Conservation (phyloP, 768 basidiomycete genomes). For the Suillus subaureus region DNA sequence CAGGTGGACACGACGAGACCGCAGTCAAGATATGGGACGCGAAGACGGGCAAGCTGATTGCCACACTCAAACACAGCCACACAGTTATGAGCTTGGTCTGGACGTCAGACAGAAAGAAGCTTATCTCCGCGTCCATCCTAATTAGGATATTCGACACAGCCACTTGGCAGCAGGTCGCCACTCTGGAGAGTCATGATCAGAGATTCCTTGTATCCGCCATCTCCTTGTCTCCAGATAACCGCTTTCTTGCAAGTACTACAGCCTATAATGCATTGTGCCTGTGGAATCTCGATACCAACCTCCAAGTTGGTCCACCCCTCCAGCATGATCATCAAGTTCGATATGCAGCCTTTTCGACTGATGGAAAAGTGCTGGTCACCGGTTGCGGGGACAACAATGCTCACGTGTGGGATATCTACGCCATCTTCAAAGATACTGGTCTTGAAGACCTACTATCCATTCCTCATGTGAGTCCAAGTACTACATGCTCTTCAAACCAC, state of each 20-base stretch:
- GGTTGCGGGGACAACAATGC: background rate
- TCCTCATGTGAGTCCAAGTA: background rate
- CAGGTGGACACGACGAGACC: background rate
- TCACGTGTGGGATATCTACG: background rate
- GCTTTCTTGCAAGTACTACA: too few species aligned
- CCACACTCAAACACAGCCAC: background rate
- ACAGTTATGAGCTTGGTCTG: background rate
- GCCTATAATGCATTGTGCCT: too few species aligned
- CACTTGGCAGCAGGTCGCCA: too few species aligned
- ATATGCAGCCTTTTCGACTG: background rate
- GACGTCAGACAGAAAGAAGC: background rate
- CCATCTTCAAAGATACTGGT: background rate
- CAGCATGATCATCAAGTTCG: rapidly evolving
- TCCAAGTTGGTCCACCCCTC: background rate
- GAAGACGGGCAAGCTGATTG: background rate
- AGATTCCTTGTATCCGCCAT: too few species aligned
- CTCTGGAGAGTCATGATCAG: background rate
- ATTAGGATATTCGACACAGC: too few species aligned
- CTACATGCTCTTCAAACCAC: background rate
- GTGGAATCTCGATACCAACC: background rate
- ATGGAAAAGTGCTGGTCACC: background rate
- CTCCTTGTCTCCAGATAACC: background rate
- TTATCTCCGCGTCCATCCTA: background rate
- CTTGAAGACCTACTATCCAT: background rate
- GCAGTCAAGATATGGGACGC: background rate